Percentiles rank a stretch among this genome's conserved stretches.
These are phyloP conservation scores for Nymphaea thermarum DNA, from an alignment of 164 flowering plant genomes.

Conservation along the genomic window DNA sequence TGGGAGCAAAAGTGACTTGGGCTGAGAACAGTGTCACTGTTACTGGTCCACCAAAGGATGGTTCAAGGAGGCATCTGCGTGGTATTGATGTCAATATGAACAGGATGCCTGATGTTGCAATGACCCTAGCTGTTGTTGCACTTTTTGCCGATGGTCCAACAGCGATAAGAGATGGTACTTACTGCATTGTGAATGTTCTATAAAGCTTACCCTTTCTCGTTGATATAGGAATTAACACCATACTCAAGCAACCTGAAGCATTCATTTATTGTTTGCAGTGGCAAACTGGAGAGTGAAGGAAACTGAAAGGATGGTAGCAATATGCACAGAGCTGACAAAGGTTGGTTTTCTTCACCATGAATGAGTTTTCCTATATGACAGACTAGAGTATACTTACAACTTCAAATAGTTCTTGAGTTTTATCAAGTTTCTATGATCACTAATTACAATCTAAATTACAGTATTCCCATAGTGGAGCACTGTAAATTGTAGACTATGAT, in stretches of 20 bases:
- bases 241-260: constrained; percentile 3
- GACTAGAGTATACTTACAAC: no score
- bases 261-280: constrained; percentile 28
- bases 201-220: not conserved
- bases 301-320: constrained; percentile 95
- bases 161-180: constrained; percentile 90
- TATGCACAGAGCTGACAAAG: constrained; percentile 98
- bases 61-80: constrained; percentile 45
- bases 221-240: not conserved
- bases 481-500: no score
- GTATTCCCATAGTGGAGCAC: no score
- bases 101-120: constrained; percentile 99
- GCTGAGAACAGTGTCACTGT: constrained; percentile 91
- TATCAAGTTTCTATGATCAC: no score
- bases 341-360: constrained; percentile 19
- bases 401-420: no score
- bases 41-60: constrained; percentile 70
- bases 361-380: no score
- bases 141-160: constrained; percentile 96
- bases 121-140: constrained; percentile 99
- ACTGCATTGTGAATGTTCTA: not conserved
- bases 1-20: constrained; percentile 97
- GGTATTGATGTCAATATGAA: constrained; percentile 98
- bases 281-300: constrained; percentile 99
- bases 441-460: no score